Evolutionary conservation across 345 rosid genomes (phyloP).

Genomic region (Hibiscus mutabilis): DNA sequence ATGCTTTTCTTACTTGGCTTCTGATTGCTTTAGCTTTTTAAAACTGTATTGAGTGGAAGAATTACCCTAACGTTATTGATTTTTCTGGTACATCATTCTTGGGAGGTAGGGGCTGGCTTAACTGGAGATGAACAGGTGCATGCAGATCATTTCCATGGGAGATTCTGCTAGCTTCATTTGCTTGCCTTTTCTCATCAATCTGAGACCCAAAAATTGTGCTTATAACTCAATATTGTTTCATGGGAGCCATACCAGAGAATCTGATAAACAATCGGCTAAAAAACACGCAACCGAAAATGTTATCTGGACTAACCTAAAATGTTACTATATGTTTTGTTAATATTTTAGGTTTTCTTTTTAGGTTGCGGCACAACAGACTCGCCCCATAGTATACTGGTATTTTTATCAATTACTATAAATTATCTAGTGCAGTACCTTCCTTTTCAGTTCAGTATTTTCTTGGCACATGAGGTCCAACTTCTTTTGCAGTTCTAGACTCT

Average conservation of each 20-base stretch:
- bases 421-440: slow-evolving; percentile 38
- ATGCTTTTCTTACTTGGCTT: no score
- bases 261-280: no score
- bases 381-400: background rate
- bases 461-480: slow-evolving; percentile 37
- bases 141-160: slow-evolving; percentile 26
- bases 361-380: no score
- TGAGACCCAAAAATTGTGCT: slow-evolving; percentile 11
- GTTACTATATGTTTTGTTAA: no score
- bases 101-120: slow-evolving; percentile 43
- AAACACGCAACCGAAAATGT: no score
- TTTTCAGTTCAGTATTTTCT: slow-evolving; percentile 42
- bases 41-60: background rate
- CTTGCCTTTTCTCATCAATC: slow-evolving; percentile 26
- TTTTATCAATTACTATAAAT: background rate
- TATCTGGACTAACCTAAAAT: no score
- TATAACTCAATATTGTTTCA: background rate
- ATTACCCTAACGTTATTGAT: slow-evolving; percentile 37
- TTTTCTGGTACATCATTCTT: slow-evolving; percentile 23
- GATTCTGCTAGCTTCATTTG: slow-evolving; percentile 17
- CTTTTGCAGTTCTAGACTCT: slow-evolving; percentile 43
- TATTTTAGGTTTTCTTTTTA: no score
- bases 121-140: slow-evolving; percentile 33
- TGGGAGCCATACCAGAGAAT: no score
- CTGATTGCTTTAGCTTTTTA: no score